A percentile compares a stretch with the other conserved stretches of the same genome.
Conservation (phyloP, 2,329 filamentous ascomycete genomes). For the Aspergillus latus region DNA sequence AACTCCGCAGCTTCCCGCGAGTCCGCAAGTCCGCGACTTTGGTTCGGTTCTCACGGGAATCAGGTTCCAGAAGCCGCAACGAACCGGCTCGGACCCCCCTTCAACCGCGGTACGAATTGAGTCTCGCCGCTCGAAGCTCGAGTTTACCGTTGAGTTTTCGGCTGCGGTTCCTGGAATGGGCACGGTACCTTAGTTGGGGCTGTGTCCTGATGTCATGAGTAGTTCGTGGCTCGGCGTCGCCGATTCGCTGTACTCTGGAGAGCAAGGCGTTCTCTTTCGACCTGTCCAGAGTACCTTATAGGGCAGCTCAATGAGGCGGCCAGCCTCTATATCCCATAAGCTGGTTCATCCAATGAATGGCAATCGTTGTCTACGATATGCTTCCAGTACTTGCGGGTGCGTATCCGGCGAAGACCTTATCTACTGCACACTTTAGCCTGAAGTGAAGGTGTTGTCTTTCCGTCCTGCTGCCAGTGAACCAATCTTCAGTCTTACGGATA, state of each 20-base stretch:
- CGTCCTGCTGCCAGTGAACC: background rate
- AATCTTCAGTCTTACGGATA: background rate
- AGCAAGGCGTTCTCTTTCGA: background rate
- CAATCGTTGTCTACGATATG: background rate
- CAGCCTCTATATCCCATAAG: too few species aligned
- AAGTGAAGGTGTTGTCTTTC: background rate
- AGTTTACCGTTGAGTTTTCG: background rate
- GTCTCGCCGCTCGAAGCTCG: background rate
- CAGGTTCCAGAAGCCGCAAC: conserved; percentile 14
- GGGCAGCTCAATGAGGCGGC: background rate
- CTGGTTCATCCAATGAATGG: background rate
- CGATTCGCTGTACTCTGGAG: background rate
- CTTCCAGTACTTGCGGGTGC: background rate
- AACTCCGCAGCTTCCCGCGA: background rate
- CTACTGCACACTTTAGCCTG: background rate
- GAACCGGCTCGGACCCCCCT: conserved; percentile 3
- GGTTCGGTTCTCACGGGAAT: conserved; percentile 17
- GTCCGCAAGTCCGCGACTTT: conserved; percentile 7
- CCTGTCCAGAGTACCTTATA: background rate
- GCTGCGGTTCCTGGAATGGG: background rate
- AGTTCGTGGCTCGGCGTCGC: conserved; percentile 1
- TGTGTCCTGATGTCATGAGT: conserved; percentile 10
- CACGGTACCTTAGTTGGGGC: background rate
- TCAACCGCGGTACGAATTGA: background rate
- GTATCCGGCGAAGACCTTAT: background rate